Evolutionary conservation across 2,329 filamentous ascomycete species (phyloP).

Genomic region (Exserohilum turcica): DNA sequence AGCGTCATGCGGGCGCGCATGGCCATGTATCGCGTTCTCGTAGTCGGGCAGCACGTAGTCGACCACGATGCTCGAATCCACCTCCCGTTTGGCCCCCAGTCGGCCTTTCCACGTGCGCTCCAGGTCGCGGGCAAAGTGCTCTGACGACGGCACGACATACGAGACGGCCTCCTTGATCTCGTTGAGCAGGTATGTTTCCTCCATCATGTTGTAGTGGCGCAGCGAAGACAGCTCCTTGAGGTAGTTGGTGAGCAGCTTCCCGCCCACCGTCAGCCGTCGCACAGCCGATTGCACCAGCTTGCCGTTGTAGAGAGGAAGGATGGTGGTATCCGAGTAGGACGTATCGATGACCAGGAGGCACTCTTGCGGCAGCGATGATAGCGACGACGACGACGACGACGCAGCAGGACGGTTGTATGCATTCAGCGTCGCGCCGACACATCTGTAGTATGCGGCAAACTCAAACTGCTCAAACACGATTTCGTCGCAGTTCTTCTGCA

Average conservation of each 20-base stretch:
- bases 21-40: conserved; percentile 66
- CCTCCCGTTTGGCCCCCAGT: conserved; percentile 63
- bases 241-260: conserved; percentile 91
- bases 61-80: conserved; percentile 66
- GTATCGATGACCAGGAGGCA: conserved; percentile 87
- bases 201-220: conserved; percentile 92
- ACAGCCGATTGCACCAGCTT: conserved; percentile 80
- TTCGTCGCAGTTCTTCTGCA: conserved; percentile 92
- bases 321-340: conserved; percentile 89
- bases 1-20: conserved; percentile 78
- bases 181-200: conserved; percentile 91
- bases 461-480: conserved; percentile 98
- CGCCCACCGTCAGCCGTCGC: conserved; percentile 85
- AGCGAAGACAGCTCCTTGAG: conserved; percentile 87
- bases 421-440: conserved; percentile 73
- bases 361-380: conserved; percentile 67
- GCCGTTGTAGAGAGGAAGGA: conserved; percentile 84
- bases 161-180: conserved; percentile 93
- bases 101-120: conserved; percentile 77
- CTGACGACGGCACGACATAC: conserved; percentile 72
- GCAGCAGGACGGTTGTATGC: conserved; percentile 68
- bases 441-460: conserved; percentile 83
- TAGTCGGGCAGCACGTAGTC: conserved; percentile 93
- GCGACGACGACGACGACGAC: conserved; percentile 50
- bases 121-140: conserved; percentile 71